phyloP scores from a whole-genome alignment of 2,329 filamentous ascomycete genomes.

The Xylaria sp. region DNA sequence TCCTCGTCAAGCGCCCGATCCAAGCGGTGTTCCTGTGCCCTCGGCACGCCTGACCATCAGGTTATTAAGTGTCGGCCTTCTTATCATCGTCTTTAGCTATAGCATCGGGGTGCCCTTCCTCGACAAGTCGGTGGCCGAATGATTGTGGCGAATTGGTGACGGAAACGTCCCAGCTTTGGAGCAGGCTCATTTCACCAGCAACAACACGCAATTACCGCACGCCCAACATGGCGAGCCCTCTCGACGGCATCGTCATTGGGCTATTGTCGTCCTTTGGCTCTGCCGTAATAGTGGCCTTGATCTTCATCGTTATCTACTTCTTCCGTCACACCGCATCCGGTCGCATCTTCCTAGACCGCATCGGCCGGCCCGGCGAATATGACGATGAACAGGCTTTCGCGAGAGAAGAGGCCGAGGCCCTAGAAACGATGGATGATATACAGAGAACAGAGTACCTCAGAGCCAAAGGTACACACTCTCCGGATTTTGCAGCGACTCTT shows the following conservation, averaged over 20 bases:
- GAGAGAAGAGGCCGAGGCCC: constrained; percentile 90
- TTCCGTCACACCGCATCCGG: constrained; percentile 89
- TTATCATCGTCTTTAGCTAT: constrained; percentile 1
- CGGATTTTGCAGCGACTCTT: neutral
- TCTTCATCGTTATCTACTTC: constrained; percentile 86
- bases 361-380: constrained; percentile 92
- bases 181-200: constrained; percentile 5
- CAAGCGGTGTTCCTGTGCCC: neutral
- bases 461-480: constrained; percentile 78
- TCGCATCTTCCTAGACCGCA: constrained; percentile 89
- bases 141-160: constrained; percentile 39
- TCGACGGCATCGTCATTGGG: constrained; percentile 86
- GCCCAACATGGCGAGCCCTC: constrained; percentile 43
- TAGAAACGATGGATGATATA: constrained; percentile 95
- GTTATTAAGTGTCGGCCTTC: neutral
- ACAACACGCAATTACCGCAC: neutral
- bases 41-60: neutral
- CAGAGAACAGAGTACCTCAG: constrained; percentile 87
- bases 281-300: constrained; percentile 79
- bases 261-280: constrained; percentile 94
- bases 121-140: constrained; percentile 38
- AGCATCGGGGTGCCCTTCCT: constrained; percentile 35
- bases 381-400: constrained; percentile 96
- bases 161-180: constrained; percentile 35
- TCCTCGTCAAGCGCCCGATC: neutral